Evolutionary conservation across 371 early-diverging fungal genomes (phyloP).

Genomic region (Sporodiniella umbellata): DNA sequence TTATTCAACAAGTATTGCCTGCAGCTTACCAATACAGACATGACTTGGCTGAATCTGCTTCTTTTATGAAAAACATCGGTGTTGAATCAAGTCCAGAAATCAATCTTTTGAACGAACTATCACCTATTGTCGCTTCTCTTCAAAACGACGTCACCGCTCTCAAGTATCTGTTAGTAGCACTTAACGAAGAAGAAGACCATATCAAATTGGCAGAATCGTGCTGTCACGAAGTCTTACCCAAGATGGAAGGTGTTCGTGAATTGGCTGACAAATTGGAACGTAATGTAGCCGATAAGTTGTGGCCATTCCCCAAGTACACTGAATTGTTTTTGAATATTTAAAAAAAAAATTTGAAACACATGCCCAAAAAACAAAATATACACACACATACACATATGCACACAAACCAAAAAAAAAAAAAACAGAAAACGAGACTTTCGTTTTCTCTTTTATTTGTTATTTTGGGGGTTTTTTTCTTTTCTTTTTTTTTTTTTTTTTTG

Average conservation of each 20-base stretch:
- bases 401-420: too few relatives aligned
- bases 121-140: slow-evolving; percentile 59
- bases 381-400: too few relatives aligned
- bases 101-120: slow-evolving; percentile 62
- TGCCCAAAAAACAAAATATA: too few relatives aligned
- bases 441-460: too few relatives aligned
- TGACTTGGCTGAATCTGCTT: slow-evolving; percentile 75
- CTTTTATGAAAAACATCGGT: slow-evolving; percentile 62
- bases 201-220: slow-evolving; percentile 67
- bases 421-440: too few relatives aligned
- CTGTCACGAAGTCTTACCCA: slow-evolving; percentile 56
- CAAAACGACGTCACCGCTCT: slow-evolving; percentile 57
- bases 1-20: slow-evolving; percentile 84
- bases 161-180: slow-evolving; percentile 53
- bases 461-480: too few relatives aligned
- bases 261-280: slow-evolving; percentile 79
- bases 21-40: slow-evolving; percentile 87
- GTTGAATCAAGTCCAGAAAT: slow-evolving; percentile 67
- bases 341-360: too few relatives aligned
- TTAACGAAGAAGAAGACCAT: slow-evolving; percentile 56
- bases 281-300: slow-evolving; percentile 83
- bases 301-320: slow-evolving; percentile 96
- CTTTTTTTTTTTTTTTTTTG: too few relatives aligned
- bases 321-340: slow-evolving; percentile 85
- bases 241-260: slow-evolving; percentile 71